Base-by-base conservation (phyloP, 371 early-diverging fungal genomes). In the Lichtheimia hyalospora region DNA sequence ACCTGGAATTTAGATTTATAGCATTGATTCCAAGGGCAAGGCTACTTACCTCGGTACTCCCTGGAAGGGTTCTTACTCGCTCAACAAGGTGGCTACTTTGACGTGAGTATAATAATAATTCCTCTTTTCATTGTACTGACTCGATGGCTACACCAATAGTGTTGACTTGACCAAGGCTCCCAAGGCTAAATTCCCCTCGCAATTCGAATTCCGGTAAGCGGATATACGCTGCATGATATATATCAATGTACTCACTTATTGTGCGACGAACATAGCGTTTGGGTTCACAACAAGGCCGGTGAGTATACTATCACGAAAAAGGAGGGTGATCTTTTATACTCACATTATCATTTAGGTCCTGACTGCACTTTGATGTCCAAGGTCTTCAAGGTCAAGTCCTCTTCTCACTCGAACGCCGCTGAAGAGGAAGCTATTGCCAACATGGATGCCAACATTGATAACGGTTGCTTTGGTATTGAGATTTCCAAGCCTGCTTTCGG, bases 331-430 rank as follows among this genome's bases (percentile, higher is more conserved):
- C 43, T 3, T 14, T 13, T 18, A 10, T 20, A 40, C 10, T 27
- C 25, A 14, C 0, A 3, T 20, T 21, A n/a, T 21, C 3, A 15
- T 46, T 5, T 50, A 63, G 64, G 60, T 42, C 68, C 63, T 23
- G 68, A 67, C 57, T 67, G 68, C 49, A 63, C 63, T 13, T 50
- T 67, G 57, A 52, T 52, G 54, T 63, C 63, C 60, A 63, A 67
- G 60, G 61, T 63, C n/a, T 41, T 25, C 58, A 62, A 62, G 41
- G 62, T 67, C 53, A 51, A 52, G 21, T 27, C 52, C 16, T 28
- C 54, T 18, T 52, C 60, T 10, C 68, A 67, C 21, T 58, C 39
- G 46, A 67, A 67, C 27, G 68, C 42, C 18, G 68, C 61, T 50
- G 27, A 27, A 23, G 44, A 57, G 23, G 25, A 51, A 41, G 25